These are phyloP conservation scores for Pleurotus pulmonarius DNA, from an alignment of 768 basidiomycete species.

Conservation along the genomic window DNA sequence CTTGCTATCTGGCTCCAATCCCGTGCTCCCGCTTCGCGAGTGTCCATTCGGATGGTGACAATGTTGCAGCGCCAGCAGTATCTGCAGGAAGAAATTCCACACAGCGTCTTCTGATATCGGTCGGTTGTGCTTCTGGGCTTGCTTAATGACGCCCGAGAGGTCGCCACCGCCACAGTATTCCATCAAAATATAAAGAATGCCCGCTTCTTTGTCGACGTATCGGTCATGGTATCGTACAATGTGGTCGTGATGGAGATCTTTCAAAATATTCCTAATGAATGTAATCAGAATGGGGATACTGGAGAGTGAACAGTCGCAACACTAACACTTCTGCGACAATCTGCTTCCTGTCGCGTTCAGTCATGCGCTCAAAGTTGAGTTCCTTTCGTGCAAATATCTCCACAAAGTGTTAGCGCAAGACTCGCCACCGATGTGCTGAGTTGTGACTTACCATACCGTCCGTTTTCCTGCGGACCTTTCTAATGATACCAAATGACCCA, in stretches of 20 bases:
- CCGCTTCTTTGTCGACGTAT: constrained; percentile 83
- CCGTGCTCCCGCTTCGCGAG: constrained; percentile 41
- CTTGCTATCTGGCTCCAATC: constrained; percentile 37
- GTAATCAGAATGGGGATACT: neutral
- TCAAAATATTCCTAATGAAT: constrained; percentile 85
- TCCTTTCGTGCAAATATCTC: constrained; percentile 90
- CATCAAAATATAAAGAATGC: constrained; percentile 97
- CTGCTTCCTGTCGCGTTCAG: constrained; percentile 92
- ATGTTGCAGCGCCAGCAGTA: constrained; percentile 82
- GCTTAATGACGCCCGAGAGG: constrained; percentile 83
- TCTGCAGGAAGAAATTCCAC: constrained; percentile 96
- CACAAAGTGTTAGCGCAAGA: neutral
- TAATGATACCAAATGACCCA: constrained; percentile 96
- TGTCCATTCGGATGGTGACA: constrained; percentile 83
- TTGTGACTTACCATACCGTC: constrained; percentile 69
- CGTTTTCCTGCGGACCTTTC: constrained; percentile 82
- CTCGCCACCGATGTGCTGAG: constrained; percentile 4
- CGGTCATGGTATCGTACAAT: constrained; percentile 96
- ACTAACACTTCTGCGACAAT: constrained; percentile 97
- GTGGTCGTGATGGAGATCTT: constrained; percentile 91
- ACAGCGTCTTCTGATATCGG: constrained; percentile 89
- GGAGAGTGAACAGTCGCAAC: neutral
- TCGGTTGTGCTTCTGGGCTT: constrained; percentile 60
- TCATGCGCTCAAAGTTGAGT: constrained; percentile 97
- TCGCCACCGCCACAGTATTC: constrained; percentile 99